Evolutionary conservation across 176 grass and related monocot genomes (phyloP), one percentile per base, ranked within the genome.

Genomic region (Thinopyrum elongatum): DNA sequence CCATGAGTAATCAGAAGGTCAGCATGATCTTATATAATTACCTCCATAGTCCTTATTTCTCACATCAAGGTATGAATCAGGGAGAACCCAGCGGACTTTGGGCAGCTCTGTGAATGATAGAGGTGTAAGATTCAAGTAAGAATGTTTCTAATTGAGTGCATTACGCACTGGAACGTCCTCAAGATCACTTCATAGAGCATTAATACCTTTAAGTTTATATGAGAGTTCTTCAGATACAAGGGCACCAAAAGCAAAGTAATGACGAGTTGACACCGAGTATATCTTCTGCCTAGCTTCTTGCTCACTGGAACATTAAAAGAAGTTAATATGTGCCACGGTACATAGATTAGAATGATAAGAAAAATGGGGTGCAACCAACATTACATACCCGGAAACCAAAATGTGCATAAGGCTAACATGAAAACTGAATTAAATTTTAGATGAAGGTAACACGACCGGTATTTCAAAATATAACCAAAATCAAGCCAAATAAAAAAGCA

Each of bases 31-130:
- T 22, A 28, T 63, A 49, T 42, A 26, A 67, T 69, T 90, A 98
- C 95, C 95, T 92, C 95, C 91, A 87, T 95, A 95, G 62, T 92
- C 85, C 86, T 95, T 98, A 62, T 93, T 93, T 83, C 62, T 89
- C 21, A 88, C 85, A 89, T 95, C 91, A 87, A 85, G 49, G 77
- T 98, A 98, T 7, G 87, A 98, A 87, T 98, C 93, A 62, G 93
- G 93, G 13, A 98, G 89, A 78, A 98, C 93, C 95, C 89, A 98
- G 17, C 74, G 80, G 22, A 98, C 91, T 76, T 93, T 86, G 5
- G 82, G 77, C 80, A 92, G 74, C 81, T 92, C 95, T 98, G 89
- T 53, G 62, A 77, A 82, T 90, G 11, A 83, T 76, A 73, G 64
- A 65, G 16, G 55, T 8, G 38, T 84, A 85, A 89, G 47, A 47